These are phyloP conservation scores for Fusarium udum DNA, from an alignment of 2,329 filamentous ascomycete species.

Conservation along the genomic window DNA sequence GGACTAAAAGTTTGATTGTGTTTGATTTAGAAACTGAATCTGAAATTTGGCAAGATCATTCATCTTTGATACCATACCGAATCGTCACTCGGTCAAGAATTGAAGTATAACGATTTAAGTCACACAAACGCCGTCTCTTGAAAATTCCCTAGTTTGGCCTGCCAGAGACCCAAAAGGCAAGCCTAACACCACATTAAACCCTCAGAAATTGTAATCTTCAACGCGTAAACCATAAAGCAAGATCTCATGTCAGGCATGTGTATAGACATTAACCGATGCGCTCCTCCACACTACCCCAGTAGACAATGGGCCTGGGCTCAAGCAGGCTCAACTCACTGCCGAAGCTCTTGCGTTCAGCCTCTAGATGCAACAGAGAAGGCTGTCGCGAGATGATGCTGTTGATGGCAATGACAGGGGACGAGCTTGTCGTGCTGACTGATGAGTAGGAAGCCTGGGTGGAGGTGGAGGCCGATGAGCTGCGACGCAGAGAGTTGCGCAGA, in stretches of 20 bases:
- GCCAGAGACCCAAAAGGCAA: slow-evolving; percentile 16
- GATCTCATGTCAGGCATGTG: slow-evolving; percentile 1
- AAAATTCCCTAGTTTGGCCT: neutral
- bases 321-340: slow-evolving; percentile 64
- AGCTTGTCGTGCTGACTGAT: slow-evolving; percentile 56
- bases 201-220: neutral
- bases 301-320: slow-evolving; percentile 70
- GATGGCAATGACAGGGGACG: slow-evolving; percentile 60
- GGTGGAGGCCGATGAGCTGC: slow-evolving; percentile 57
- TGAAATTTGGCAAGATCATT: slow-evolving; percentile 15
- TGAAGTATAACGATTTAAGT: slow-evolving; percentile 9
- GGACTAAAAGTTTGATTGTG: neutral
- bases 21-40: slow-evolving; percentile 4
- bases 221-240: slow-evolving; percentile 3
- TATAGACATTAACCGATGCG: slow-evolving; percentile 55
- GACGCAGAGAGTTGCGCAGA: slow-evolving; percentile 63
- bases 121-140: slow-evolving; percentile 26
- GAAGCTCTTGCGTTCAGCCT: slow-evolving; percentile 65
- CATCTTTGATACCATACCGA: slow-evolving; percentile 20
- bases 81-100: slow-evolving; percentile 7
- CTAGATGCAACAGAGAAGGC: slow-evolving; percentile 65
- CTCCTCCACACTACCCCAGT: slow-evolving; percentile 71
- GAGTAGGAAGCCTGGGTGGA: slow-evolving; percentile 49
- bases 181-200: slow-evolving; percentile 22
- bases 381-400: slow-evolving; percentile 69